These are phyloP conservation scores for Mucor racemosus DNA, from an alignment of 371 early-diverging fungal species.

Conservation along the genomic window DNA sequence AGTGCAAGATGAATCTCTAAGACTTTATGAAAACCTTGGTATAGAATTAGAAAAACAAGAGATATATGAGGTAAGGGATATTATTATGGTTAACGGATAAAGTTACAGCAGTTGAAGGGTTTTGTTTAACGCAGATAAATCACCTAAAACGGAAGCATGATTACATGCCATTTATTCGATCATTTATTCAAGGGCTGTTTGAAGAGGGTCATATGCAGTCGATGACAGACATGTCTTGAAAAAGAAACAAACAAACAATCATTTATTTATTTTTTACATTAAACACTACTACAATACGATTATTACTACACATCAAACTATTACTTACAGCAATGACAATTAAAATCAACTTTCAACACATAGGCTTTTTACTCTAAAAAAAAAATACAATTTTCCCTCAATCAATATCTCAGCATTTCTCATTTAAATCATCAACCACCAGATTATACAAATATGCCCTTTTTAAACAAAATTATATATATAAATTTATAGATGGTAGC, in stretches of 20 bases:
- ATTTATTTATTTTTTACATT: not conserved
- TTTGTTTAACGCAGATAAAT: not conserved
- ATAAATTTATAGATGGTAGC: not conserved
- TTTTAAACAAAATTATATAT: not conserved
- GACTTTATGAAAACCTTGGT: slow-evolving; percentile 28
- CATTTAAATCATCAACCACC: not conserved
- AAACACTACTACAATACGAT: not conserved
- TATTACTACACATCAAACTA: not conserved
- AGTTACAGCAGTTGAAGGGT: not conserved
- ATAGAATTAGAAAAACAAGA: slow-evolving; percentile 24
- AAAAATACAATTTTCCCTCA: not conserved
- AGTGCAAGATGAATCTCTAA: slow-evolving; percentile 24
- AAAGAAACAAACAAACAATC: slow-evolving; percentile 1
- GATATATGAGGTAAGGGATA: slow-evolving; percentile 18
- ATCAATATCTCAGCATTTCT: not conserved
- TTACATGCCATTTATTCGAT: slow-evolving; percentile 31
- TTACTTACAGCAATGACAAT: not conserved
- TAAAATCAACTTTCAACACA: too few relatives aligned
- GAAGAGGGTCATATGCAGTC: slow-evolving; percentile 28
- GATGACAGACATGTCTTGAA: not conserved
- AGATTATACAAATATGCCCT: not conserved
- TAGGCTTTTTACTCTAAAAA: too few relatives aligned
- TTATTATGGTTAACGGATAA: not conserved
- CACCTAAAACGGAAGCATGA: slow-evolving; percentile 19
- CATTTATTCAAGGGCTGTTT: slow-evolving; percentile 24